These are phyloP conservation scores for Suhomyces anneliseae DNA, from an alignment of 1,139 yeast species.

Conservation along the genomic window DNA sequence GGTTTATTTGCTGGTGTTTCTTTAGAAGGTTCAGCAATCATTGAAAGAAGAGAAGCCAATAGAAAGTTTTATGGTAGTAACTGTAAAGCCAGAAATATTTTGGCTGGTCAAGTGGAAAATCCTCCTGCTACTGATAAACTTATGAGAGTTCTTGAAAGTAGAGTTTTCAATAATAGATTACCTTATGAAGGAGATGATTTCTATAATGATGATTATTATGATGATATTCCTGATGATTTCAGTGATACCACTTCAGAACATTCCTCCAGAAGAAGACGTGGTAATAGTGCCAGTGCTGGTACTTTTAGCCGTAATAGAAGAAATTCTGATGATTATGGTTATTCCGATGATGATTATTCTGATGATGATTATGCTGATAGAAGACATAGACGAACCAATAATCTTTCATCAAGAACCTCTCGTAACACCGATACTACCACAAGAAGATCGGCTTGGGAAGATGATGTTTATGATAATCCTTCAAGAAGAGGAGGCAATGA, in stretches of 20 bases:
- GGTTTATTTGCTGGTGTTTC: slow-evolving; percentile 98
- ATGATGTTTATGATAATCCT: slow-evolving; percentile 69
- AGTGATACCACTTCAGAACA: slow-evolving; percentile 46
- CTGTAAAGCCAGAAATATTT: slow-evolving; percentile 81
- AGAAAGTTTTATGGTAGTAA: slow-evolving; percentile 87
- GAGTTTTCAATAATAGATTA: slow-evolving; percentile 70
- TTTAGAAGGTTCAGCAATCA: slow-evolving; percentile 90
- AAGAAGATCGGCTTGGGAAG: slow-evolving; percentile 68
- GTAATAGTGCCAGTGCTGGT: slow-evolving; percentile 29
- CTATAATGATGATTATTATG: slow-evolving; percentile 60
- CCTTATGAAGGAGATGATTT: slow-evolving; percentile 52
- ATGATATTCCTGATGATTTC: slow-evolving; percentile 73
- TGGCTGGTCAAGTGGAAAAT: slow-evolving; percentile 82
- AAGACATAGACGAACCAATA: slow-evolving; percentile 11
- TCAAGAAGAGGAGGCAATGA: slow-evolving; percentile 33
- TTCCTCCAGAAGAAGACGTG: slow-evolving; percentile 32
- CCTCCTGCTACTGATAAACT: slow-evolving; percentile 93
- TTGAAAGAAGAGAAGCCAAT: slow-evolving; percentile 96
- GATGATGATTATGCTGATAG: slow-evolving; percentile 35
- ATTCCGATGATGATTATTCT: slow-evolving; percentile 41
- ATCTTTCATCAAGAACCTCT: slow-evolving; percentile 5
- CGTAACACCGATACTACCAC: slow-evolving; percentile 5
- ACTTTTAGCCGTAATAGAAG: slow-evolving; percentile 29
- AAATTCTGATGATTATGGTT: slow-evolving; percentile 34
- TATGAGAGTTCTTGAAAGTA: slow-evolving; percentile 80